Conservation (phyloP, 2,329 filamentous ascomycete genomes). For the Claviceps fusiformis region DNA sequence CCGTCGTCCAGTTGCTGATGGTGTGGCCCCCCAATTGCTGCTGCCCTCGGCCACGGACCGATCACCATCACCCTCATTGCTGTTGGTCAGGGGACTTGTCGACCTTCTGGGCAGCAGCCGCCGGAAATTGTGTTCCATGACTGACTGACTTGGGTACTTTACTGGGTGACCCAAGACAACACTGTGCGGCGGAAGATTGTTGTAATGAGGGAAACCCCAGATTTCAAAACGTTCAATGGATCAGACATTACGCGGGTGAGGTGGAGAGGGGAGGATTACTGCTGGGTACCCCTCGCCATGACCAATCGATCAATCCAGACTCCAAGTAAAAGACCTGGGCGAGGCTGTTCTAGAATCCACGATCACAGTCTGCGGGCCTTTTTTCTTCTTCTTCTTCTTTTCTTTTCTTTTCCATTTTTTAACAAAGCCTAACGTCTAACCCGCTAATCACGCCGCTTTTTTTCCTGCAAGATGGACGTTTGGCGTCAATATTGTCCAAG, state of each 20-base stretch:
- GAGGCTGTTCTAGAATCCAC: not conserved
- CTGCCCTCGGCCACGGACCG: not conserved
- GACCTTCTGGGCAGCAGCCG: not conserved
- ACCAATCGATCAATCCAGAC: not conserved
- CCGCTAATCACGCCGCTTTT: no score
- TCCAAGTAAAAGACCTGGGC: not conserved
- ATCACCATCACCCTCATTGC: not conserved
- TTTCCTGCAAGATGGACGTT: no score
- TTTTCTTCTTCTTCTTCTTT: no score
- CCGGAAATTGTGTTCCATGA: slow-evolving; percentile 1
- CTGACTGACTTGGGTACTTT: not conserved
- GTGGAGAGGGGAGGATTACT: not conserved
- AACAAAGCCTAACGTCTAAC: no score
- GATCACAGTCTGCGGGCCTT: not conserved
- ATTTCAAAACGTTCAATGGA: not conserved
- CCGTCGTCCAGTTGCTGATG: not conserved
- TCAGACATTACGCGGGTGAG: not conserved
- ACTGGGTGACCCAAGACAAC: not conserved
- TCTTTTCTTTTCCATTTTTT: no score
- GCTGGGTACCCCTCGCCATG: not conserved
- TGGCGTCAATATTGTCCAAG: no score
- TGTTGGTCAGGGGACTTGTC: not conserved
- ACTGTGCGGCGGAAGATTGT: not conserved
- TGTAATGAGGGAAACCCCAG: not conserved
- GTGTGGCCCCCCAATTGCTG: not conserved